Evolutionary conservation across 768 basidiomycete genomes (phyloP).

Genomic region (Imleria badia): DNA sequence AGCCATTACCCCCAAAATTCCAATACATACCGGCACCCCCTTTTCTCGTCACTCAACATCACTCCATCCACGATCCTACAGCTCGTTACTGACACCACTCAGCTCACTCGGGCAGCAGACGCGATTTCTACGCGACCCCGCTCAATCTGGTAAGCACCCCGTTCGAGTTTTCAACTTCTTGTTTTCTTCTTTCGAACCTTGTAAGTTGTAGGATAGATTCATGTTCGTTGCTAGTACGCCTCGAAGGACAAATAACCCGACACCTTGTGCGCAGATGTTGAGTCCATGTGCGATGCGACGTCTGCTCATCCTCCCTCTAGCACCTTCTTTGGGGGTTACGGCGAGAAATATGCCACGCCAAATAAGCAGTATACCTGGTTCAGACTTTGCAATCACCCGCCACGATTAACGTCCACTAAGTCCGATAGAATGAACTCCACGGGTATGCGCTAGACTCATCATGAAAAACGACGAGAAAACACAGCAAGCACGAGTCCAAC

Average conservation of each 20-base stretch:
- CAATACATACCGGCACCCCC: constrained; percentile 12
- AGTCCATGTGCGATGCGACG: constrained; percentile 58
- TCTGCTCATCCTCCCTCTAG: constrained; percentile 41
- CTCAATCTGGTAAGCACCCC: constrained; percentile 49
- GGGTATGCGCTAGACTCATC: not conserved
- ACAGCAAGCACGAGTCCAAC: constrained; percentile 26
- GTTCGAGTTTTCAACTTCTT: not conserved
- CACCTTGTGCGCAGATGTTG: constrained; percentile 54
- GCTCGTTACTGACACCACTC: constrained; percentile 72
- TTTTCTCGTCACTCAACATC: constrained; percentile 14
- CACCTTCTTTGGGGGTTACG: constrained; percentile 65
- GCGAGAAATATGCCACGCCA: constrained; percentile 42
- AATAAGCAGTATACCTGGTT: constrained; percentile 77
- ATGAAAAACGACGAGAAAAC: constrained; percentile 13
- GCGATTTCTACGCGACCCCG: constrained; percentile 64
- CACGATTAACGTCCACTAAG: constrained; percentile 11
- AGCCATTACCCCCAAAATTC: constrained; percentile 28
- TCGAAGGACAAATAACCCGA: constrained; percentile 67
- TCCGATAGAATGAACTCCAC: not conserved
- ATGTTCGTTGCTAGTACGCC: constrained; percentile 55
- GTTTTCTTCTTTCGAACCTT: no score
- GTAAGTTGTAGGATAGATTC: not conserved
- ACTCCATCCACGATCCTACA: constrained; percentile 50
- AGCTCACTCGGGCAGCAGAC: constrained; percentile 62
- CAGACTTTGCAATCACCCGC: constrained; percentile 57